Percentiles rank a stretch among this genome's conserved stretches.
Evolutionary conservation across 2,329 filamentous ascomycete genomes (phyloP).

Genomic region (Alternaria tenuissima): DNA sequence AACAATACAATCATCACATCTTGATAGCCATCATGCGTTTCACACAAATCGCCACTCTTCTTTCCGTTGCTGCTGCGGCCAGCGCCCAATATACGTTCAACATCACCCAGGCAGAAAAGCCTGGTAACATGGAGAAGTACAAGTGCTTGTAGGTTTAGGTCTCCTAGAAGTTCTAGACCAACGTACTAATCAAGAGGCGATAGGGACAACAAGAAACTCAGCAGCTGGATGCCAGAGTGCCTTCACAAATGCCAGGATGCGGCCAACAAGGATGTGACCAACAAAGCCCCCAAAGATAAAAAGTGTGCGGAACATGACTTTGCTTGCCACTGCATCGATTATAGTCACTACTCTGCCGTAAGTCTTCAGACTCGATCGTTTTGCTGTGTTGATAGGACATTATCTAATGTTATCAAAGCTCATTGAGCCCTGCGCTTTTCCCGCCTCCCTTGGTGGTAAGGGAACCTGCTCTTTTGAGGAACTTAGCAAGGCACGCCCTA

Average conservation of each 20-base stretch:
- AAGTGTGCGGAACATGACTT: conserved; percentile 30
- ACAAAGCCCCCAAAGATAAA: no score
- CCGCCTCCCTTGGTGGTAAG: conserved; percentile 15
- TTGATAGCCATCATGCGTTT: conserved; percentile 7
- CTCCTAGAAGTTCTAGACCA: background rate
- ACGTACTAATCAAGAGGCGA: background rate
- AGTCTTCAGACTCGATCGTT: background rate
- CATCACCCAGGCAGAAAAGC: conserved; percentile 25
- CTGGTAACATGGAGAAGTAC: conserved; percentile 33
- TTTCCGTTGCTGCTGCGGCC: conserved; percentile 7
- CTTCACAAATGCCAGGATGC: conserved; percentile 26
- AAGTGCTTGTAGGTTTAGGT: conserved; percentile 30
- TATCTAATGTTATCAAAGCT: conserved; percentile 12
- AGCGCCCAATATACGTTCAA: conserved; percentile 34
- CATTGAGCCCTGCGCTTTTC: conserved; percentile 31
- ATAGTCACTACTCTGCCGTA: conserved; percentile 29
- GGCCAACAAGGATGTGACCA: conserved; percentile 15
- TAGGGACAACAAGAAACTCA: conserved; percentile 27
- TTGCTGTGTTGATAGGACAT: background rate
- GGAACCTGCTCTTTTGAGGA: conserved; percentile 25
- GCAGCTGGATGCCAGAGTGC: conserved; percentile 20
- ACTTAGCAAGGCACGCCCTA: conserved; percentile 22
- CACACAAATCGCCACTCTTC: conserved; percentile 4
- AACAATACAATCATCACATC: background rate
- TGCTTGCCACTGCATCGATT: conserved; percentile 35